phyloP scores from a whole-genome alignment of 176 grass and related monocot genomes.

The Musa acuminata region DNA sequence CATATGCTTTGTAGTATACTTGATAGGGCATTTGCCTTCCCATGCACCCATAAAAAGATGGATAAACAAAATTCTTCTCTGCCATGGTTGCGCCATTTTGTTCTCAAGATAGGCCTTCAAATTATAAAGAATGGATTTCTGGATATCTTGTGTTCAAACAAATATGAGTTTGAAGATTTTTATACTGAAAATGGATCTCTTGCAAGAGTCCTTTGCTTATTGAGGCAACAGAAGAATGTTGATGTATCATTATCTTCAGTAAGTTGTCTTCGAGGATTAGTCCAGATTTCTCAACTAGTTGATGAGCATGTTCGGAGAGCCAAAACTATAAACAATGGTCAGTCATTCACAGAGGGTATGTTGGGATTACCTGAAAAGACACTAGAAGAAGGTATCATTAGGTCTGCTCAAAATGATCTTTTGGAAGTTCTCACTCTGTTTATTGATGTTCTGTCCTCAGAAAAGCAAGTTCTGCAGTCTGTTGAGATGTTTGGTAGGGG shows the following conservation, averaged over 20 bases:
- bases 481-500: conserved; percentile 80
- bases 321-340: conserved; percentile 26
- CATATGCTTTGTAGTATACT: conserved; percentile 70
- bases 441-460: conserved; percentile 39
- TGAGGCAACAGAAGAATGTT: conserved; percentile 41
- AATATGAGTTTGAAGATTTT: conserved; percentile 18
- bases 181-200: conserved; percentile 32
- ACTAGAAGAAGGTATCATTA: conserved; percentile 72
- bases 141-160: conserved; percentile 18
- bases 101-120: conserved; percentile 68
- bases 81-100: conserved; percentile 76
- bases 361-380: conserved; percentile 51
- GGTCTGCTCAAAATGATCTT: conserved; percentile 47
- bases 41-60: conserved; percentile 21
- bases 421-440: conserved; percentile 33
- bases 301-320: conserved; percentile 52
- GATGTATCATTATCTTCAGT: conserved; percentile 54
- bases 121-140: conserved; percentile 70
- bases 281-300: conserved; percentile 47
- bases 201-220: conserved; percentile 36
- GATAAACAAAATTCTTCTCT: conserved; percentile 26
- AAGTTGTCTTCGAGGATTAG: conserved; percentile 65
- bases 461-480: conserved; percentile 43
- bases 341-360: conserved; percentile 24
- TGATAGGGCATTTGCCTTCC: conserved; percentile 43